Evolutionary conservation across 106 monocot species (phyloP).

Genomic region (Narthecium ossifragum): DNA sequence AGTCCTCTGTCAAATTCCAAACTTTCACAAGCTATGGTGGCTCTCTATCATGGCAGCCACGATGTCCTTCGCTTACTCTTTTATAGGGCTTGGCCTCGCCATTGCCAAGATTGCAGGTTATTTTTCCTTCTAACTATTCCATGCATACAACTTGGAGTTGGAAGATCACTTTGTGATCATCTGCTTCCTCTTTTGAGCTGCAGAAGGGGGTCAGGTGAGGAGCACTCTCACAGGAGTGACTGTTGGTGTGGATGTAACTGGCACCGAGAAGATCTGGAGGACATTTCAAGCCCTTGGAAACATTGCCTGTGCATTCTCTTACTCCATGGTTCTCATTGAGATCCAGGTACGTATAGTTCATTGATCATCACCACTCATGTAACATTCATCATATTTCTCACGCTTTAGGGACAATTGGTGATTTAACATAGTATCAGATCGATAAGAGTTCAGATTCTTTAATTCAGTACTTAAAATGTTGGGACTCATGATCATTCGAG

Average conservation of each 20-base stretch:
- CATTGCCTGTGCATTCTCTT: slow-evolving; percentile 64
- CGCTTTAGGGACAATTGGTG: no score
- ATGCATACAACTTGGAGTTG: no score
- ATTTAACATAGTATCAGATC: no score
- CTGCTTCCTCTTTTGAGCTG: not conserved
- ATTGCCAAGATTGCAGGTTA: slow-evolving; percentile 1
- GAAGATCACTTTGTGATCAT: no score
- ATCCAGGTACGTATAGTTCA: slow-evolving; percentile 32
- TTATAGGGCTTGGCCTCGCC: not conserved
- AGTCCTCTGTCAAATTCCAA: slow-evolving; percentile 4
- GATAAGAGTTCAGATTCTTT: no score
- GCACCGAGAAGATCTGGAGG: slow-evolving; percentile 39
- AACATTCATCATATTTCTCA: no score
- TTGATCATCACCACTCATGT: not conserved
- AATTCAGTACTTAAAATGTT: no score
- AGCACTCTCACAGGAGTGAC: slow-evolving; percentile 45
- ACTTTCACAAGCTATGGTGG: slow-evolving; percentile 10
- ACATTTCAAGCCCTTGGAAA: slow-evolving; percentile 52
- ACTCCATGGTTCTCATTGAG: slow-evolving; percentile 55
- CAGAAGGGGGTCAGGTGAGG: slow-evolving; percentile 15
- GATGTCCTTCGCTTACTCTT: slow-evolving; percentile 11
- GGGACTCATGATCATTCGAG: no score
- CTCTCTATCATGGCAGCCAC: slow-evolving; percentile 7
- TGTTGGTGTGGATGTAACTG: slow-evolving; percentile 32
- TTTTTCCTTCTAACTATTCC: no score